A percentile compares a stretch with the other conserved stretches of the same genome.
Conservation (phyloP, 129 eudicot genomes). For the Chrysanthemum makinoi region DNA sequence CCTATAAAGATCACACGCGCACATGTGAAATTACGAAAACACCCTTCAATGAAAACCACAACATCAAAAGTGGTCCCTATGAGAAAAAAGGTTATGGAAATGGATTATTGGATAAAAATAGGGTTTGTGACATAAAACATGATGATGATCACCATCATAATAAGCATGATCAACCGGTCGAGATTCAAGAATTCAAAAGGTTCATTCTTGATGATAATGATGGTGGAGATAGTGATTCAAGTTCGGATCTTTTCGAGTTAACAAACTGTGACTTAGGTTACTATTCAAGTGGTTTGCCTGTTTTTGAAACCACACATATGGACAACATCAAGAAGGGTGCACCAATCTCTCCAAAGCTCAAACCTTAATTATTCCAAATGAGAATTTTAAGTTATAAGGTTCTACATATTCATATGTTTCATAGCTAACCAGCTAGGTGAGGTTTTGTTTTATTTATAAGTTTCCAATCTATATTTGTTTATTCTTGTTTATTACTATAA, state of each 20-base stretch:
- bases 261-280: conserved; percentile 72
- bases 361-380: conserved; percentile 5
- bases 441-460: conserved; percentile 3
- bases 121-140: conserved; percentile 27
- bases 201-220: conserved; percentile 50
- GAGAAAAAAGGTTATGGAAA: conserved; percentile 39
- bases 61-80: conserved; percentile 27
- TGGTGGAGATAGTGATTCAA: conserved; percentile 91
- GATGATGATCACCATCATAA: conserved; percentile 29
- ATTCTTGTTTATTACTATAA: conserved; percentile 18
- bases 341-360: conserved; percentile 32
- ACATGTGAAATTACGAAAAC: conserved; percentile 31
- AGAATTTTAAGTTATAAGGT: neutral
- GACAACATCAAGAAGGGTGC: conserved; percentile 70
- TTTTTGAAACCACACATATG: conserved; percentile 79
- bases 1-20: conserved; percentile 38
- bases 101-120: conserved; percentile 29
- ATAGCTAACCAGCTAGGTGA: neutral
- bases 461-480: conserved; percentile 13
- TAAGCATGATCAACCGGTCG: conserved; percentile 37
- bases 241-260: conserved; percentile 91
- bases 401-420: conserved; percentile 7
- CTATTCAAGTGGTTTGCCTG: conserved; percentile 74
- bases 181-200: conserved; percentile 38
- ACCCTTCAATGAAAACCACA: conserved; percentile 32